Percentiles rank a stretch among this genome's conserved stretches.
Conservation (phyloP, 495 filamentous ascomycete species). For the Aspergillus leporis region DNA sequence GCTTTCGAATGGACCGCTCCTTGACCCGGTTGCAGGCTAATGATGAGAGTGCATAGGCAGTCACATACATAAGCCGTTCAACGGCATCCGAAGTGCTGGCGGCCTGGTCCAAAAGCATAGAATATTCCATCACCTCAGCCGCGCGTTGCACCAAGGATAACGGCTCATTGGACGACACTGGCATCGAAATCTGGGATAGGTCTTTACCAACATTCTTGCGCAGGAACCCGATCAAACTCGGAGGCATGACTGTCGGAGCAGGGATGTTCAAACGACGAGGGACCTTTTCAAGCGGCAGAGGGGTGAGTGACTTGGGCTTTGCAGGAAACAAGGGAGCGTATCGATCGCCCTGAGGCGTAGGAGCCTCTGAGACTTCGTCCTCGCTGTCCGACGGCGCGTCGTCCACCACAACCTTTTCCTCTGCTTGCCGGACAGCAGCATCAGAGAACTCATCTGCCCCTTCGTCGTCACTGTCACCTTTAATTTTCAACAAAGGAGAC, state of each 20-base stretch:
- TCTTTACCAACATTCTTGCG: constrained; percentile 99
- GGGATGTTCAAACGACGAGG: constrained; percentile 70
- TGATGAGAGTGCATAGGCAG: constrained; percentile 85
- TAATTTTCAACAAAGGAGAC: constrained; percentile 75
- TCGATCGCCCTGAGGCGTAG: constrained; percentile 38
- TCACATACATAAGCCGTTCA: constrained; percentile 78
- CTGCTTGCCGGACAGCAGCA: constrained; percentile 7
- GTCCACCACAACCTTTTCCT: constrained; percentile 34
- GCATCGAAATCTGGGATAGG: constrained; percentile 93
- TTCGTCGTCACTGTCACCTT: constrained; percentile 59
- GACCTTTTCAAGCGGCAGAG: constrained; percentile 70
- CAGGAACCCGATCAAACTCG: constrained; percentile 88
- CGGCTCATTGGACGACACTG: constrained; percentile 93
- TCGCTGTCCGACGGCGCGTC: constrained; percentile 53
- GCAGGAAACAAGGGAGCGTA: constrained; percentile 64
- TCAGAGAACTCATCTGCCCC: constrained; percentile 24
- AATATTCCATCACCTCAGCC: constrained; percentile 88
- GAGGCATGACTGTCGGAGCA: constrained; percentile 72
- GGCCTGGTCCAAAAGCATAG: constrained; percentile 76
- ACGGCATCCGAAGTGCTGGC: constrained; percentile 53
- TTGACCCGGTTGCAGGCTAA: constrained; percentile 78
- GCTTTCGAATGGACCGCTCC: constrained; percentile 92
- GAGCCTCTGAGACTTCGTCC: constrained; percentile 49
- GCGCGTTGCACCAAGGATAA: constrained; percentile 83
- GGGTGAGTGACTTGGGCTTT: constrained; percentile 71